Evolutionary conservation across 768 basidiomycete species (phyloP), one percentile per base, ranked within the genome.

Genomic region (Tephrocybe sp.): DNA sequence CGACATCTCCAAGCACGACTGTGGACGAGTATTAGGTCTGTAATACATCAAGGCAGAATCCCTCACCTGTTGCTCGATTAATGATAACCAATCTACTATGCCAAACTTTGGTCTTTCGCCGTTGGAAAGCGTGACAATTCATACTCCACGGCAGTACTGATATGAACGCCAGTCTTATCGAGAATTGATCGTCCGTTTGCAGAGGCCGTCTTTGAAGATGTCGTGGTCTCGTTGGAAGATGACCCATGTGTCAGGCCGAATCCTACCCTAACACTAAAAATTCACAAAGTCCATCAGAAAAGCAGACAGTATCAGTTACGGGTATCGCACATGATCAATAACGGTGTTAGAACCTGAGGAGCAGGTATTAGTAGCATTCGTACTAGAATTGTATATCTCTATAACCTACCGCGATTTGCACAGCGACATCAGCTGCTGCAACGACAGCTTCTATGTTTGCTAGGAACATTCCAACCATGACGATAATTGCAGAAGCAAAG

Each of bases 361-460:
- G 11, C 4, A 20, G 40, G 26, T 3, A n/a, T 26, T n/a, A 31
- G 1, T 12, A 31, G 9, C 4, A 9, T 43, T 14, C 3, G 4
- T 41, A 10, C 12, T 4, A 23, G 23, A 23, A 32, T 2, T 8
- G 13, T 23, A 43, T 12, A 17, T 23, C 30, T 9, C 30, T 9
- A 14, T 5, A 14, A 32, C 42, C 30, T 30, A 43, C 42, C 20
- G 42, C 42, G 30, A 43, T 2, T 43, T 43, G 42, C 9, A 14
- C 16, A 43, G 30, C 42, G 26, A 43, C 42, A 43, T 43, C 42
- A n/a, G 31, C 42, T 16, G 42, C 42, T n/a, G 42, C 42, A 43
- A 31, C 42, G n/a, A 30, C 31, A 14, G 42, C 42, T 4, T 11
- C 5, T 2, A 3, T 30, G n/a, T 31, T 43, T n/a, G 42, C 23